Evolutionary conservation across 2,329 filamentous ascomycete genomes (phyloP), one percentile per base, ranked within the genome.

Genomic region (Fusarium irregulare): DNA sequence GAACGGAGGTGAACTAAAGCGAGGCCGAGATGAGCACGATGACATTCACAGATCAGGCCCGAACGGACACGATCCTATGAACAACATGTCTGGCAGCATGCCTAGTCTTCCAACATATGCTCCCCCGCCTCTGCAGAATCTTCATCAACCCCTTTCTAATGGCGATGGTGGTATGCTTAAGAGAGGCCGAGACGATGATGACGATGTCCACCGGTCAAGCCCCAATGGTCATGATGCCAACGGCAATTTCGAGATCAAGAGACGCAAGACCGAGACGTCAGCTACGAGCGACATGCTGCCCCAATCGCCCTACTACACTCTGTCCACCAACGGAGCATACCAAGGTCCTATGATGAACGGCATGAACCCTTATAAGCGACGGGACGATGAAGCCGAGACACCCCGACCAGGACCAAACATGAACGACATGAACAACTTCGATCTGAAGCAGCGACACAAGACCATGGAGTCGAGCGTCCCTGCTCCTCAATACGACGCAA

Each of bases 401-500:
- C 83, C 86, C 53, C 89, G 92, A 14, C 87, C 91, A 23, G 85
- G 88, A 41, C 90, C 86, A 75, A 87, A 87, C 46, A 77, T 73
- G 18, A 60, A 75, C 23, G 73, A 72, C 21, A 60, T 70, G 72
- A 76, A 74, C 13, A 88, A 90, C 46, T 82, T 89, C 67, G 87
- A 92, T 23, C 80, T 91, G 63, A 97, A 97, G 83, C 89, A 97
- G 83, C 89, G 93, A 72, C 90, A 93, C 69, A 95, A 94, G 84
- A 94, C 92, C 1, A 87, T 89, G 68, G 90, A 93, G 73, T 82
- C 85, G 13, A 81, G 83, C 4, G 83, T 86, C n/a, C 80, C 86
- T 30, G 78, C 83, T 32, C 81, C 86, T 23, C 79, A 78, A 28
- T 88, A 87, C 73, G 85, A 88, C 50, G 75, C 83, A 20, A 81